Base-by-base conservation (phyloP, 768 basidiomycete species). In the Rhizopogon vulgaris region DNA sequence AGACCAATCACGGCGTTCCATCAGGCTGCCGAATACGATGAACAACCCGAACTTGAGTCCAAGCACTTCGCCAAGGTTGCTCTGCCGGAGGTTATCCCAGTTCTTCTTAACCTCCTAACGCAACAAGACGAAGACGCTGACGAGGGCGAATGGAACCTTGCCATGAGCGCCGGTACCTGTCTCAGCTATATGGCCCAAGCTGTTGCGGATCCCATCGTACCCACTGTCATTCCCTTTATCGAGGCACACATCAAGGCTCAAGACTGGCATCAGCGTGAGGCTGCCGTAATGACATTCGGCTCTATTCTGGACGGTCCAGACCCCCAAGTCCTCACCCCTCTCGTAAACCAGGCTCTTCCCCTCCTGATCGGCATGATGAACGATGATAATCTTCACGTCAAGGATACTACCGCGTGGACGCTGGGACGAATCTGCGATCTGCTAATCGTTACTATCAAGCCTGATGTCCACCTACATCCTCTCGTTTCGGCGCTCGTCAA, bases 371-470 rank as follows among this genome's bases (percentile, higher is more conserved):
- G 85, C 59, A 95, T 96, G 94, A 95, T 98, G 91, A 76, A 73
- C 42, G 96, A 98, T 65, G 61, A 75, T 34, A 84, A 94, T 56
- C 41, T 80, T 2, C 88, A 92, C 54, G 95, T 99, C 59, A 91
- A 94, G 70, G 96, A 98, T 67, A 95, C 94, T 1, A 92, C 91
- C 25, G 94, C 96, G 2, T 99, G 95, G 95, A 98, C 96, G 1
- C 78, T 99, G 12, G 94, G 94, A 17, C 78, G 93, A 38, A 95
- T 99, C 57, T 95, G 93, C 63, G 96, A 98, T 62, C 71, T 91
- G 52, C 75, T 97, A 58, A 83, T 94, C 59, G 70, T 78, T 43
- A 82, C 85, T 15, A 94, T 99, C 73, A 89, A 94, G 62, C 85
- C 89, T 2, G 91, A 94, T 58, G 79, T 87, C 1, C 92, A 96